A percentile compares a stretch with the other conserved stretches of the same genome.
These are phyloP conservation scores for Spirogloea muscicola DNA, from an alignment of 139 green algal genomes.

Conservation along the genomic window DNA sequence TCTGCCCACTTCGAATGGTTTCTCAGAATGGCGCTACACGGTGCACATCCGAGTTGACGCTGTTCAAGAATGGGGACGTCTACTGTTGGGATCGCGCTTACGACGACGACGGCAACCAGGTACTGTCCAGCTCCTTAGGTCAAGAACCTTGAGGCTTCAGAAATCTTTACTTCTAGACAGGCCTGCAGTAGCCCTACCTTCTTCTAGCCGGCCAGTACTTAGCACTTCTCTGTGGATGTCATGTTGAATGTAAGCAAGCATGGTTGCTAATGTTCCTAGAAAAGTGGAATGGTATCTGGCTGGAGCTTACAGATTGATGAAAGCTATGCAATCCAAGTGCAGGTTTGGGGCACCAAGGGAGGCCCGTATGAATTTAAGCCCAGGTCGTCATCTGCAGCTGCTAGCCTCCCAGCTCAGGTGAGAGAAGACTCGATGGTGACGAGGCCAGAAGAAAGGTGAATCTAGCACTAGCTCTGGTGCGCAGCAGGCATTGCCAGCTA, in stretches of 20 bases:
- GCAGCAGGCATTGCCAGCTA: too few species aligned
- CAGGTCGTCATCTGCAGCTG: too few species aligned
- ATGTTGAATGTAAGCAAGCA: not conserved
- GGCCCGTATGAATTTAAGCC: constrained; percentile 23
- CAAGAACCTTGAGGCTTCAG: too few species aligned
- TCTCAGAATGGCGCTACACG: constrained; percentile 19
- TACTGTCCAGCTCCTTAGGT: not conserved
- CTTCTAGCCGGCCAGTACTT: not conserved
- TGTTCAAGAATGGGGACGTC: constrained; percentile 30
- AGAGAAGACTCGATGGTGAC: too few species aligned
- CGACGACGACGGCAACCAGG: constrained; percentile 28
- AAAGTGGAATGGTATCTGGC: not conserved
- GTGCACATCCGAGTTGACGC: constrained; percentile 35
- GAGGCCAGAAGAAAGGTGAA: too few species aligned
- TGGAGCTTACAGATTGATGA: constrained; percentile 2
- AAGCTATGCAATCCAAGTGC: not conserved
- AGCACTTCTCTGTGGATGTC: not conserved
- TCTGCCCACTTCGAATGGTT: too few species aligned
- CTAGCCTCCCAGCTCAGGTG: too few species aligned
- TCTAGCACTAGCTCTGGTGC: too few species aligned
- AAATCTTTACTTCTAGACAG: constrained; percentile 5
- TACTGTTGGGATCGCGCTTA: constrained; percentile 33
- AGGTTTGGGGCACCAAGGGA: constrained; percentile 23
- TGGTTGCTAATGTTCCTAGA: not conserved
- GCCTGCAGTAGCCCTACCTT: too few species aligned